These are phyloP conservation scores for Malus sieversii DNA, from an alignment of 306 rosid species.

Conservation along the genomic window DNA sequence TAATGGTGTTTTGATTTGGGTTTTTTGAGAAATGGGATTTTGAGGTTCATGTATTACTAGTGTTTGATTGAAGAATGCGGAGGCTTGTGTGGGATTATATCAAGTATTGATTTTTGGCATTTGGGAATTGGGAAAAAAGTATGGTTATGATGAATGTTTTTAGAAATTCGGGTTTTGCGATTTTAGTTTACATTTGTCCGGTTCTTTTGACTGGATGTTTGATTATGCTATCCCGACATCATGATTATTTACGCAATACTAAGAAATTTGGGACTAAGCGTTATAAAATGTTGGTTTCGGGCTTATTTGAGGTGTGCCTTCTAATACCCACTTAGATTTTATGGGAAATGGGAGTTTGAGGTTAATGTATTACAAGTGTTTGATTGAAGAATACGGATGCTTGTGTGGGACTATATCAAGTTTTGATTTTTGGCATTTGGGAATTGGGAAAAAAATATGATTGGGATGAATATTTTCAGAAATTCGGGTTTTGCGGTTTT, in stretches of 20 bases:
- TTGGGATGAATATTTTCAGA: not conserved
- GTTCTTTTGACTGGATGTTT: not conserved
- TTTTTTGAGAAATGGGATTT: not conserved
- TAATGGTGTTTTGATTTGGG: not conserved
- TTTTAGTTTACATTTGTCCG: too few relatives aligned
- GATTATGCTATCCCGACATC: not conserved
- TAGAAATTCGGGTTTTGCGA: not conserved
- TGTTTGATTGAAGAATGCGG: not conserved
- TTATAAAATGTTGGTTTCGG: not conserved
- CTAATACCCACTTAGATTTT: not conserved
- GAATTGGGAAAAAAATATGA: not conserved
- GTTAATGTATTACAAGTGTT: not conserved
- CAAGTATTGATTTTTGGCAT: not conserved
- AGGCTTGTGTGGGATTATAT: not conserved
- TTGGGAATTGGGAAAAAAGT: not conserved
- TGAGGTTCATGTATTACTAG: not conserved
- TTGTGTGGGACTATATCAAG: not conserved
- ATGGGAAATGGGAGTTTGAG: not conserved
- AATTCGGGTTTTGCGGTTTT: not conserved
- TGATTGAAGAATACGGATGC: not conserved
- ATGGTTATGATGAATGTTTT: not conserved
- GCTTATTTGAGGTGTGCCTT: not conserved
- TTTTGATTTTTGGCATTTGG: not conserved
- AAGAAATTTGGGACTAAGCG: not conserved
- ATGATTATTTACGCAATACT: not conserved